A percentile compares a stretch with the other conserved stretches of the same genome.
Conservation (phyloP, 768 basidiomycete genomes). For the Naganishia onofrii region DNA sequence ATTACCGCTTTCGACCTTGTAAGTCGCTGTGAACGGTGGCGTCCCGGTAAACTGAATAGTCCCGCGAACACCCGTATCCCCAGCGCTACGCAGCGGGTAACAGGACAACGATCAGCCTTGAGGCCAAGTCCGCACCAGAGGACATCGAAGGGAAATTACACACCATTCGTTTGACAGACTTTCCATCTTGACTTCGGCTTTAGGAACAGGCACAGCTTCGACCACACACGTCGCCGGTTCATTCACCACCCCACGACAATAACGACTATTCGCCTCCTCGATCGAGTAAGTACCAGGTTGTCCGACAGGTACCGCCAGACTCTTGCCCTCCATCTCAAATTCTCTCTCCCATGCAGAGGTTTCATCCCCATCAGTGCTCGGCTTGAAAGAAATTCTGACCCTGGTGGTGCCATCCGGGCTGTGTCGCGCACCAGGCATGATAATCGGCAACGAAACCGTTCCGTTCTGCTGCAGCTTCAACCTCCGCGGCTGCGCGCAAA, state of each 20-base stretch:
- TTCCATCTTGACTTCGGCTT: conserved; percentile 82
- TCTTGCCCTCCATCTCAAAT: conserved; percentile 57
- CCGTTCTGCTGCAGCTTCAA: conserved; percentile 54
- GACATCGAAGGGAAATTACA: conserved; percentile 32
- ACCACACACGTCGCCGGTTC: conserved; percentile 79
- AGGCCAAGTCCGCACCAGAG: background rate
- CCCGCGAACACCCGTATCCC: conserved; percentile 83
- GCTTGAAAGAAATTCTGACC: conserved; percentile 62
- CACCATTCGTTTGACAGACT: conserved; percentile 82
- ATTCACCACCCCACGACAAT: conserved; percentile 77
- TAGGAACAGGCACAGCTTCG: conserved; percentile 61
- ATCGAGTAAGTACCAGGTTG: conserved; percentile 78
- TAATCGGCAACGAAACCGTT: conserved; percentile 61
- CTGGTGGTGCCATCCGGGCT: conserved; percentile 54
- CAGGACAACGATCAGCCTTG: background rate
- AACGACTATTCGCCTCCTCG: conserved; percentile 66
- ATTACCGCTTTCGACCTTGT: conserved; percentile 51
- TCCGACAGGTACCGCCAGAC: conserved; percentile 47
- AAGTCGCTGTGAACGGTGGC: conserved; percentile 82
- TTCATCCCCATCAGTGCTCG: conserved; percentile 52
- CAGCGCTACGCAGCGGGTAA: conserved; percentile 55
- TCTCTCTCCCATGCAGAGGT: conserved; percentile 66
- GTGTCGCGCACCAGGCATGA: conserved; percentile 59
- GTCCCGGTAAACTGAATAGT: conserved; percentile 81
- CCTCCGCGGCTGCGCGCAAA: conserved; percentile 41